phyloP scores from a whole-genome alignment of 2,329 filamentous ascomycete species.

The Pestalotiopsis sp. region DNA sequence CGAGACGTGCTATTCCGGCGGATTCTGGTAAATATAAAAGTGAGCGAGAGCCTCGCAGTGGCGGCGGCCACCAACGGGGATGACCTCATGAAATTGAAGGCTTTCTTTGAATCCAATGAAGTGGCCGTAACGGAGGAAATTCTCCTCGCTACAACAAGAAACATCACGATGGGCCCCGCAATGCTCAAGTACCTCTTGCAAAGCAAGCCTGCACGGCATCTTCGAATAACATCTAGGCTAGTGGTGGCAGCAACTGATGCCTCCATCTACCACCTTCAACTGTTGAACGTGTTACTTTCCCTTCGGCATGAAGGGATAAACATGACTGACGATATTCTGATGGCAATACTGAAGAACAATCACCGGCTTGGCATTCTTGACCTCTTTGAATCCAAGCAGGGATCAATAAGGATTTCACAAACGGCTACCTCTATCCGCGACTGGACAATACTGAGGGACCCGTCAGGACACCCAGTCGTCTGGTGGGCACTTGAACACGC shows the following conservation, averaged over 20 bases:
- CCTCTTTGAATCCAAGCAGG: neutral
- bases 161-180: neutral
- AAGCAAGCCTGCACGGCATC: neutral
- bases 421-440: neutral
- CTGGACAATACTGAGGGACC: neutral
- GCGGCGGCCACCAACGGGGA: neutral
- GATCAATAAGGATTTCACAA: neutral
- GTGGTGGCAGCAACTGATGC: neutral
- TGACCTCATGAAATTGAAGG: neutral
- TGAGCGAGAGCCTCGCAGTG: neutral
- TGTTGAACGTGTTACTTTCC: neutral
- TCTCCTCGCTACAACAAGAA: neutral
- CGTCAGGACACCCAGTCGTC: neutral
- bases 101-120: neutral
- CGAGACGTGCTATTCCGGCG: neutral
- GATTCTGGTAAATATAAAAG: neutral
- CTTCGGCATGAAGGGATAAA: neutral
- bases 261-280: neutral
- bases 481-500: neutral
- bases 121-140: neutral
- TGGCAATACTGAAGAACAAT: neutral
- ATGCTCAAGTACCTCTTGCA: neutral
- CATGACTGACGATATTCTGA: neutral
- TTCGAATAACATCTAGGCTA: neutral
- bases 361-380: neutral